Evolutionary conservation across 371 early-diverging fungal species (phyloP), one percentile per base, ranked within the genome.

Genomic region (Smittium mucronatum): DNA sequence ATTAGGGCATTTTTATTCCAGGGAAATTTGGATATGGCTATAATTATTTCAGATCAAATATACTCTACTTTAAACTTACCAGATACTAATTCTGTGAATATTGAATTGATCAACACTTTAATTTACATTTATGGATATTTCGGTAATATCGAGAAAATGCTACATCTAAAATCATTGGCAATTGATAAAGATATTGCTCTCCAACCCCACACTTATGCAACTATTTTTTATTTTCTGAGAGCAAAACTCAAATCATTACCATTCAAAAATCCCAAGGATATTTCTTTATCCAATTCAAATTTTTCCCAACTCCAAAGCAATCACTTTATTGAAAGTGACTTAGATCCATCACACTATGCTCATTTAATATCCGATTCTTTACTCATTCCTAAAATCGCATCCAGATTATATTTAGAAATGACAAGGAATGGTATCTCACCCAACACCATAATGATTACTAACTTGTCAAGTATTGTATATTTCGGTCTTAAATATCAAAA

Each of bases 381-480:
- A 59, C 25, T 28, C 15, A 21, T 59, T 16, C 25, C 59, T 59
- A n/a, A n/a, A 47, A 15, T 36, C 57, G 67, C 67, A 11, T 30
- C 67, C 17, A 25, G 29, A 2, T 2, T 11, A 29, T 67, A 36
- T 28, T 1, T 25, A 25, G 25, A 36, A 21, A 67, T 67, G 67
- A 29, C 25, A 25, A 47, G 17, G 28, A 35, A 67, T 21, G 17
- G 34, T 8, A 36, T 67, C 25, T 2, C 25, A 21, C 30, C 36
- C 2, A 67, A 67, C 67, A 36, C 30, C 1, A 15, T 15, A 2
- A 67, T 47, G 35, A 11, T 36, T 8, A 36, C 67, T 26, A 67
- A 67, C 36, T 35, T 67, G n/a, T 11, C 36, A 8, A 29, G 25
- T 25, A 67, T 36, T 21, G 2, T 67, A 30, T 67, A 36, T 67